A percentile compares a stretch with the other conserved stretches of the same genome.
These are phyloP conservation scores for Plectosphaerella plurivora DNA, from an alignment of 2,329 filamentous ascomycete genomes.

Conservation along the genomic window DNA sequence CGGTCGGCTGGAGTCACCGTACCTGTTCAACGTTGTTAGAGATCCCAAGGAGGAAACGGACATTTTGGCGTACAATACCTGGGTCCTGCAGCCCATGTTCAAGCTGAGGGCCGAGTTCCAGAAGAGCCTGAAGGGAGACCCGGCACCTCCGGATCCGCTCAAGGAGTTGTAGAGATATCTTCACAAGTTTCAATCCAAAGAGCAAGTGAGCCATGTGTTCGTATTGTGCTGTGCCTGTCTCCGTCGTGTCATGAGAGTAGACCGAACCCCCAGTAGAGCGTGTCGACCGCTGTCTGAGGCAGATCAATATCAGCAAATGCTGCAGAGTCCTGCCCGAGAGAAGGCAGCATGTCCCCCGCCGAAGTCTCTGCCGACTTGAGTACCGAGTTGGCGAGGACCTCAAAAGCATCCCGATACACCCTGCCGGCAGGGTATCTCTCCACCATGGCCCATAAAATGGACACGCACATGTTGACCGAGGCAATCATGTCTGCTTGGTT, in stretches of 20 bases:
- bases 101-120: slow-evolving; percentile 19
- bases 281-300: background rate
- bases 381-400: slow-evolving; percentile 9
- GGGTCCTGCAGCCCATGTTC: slow-evolving; percentile 25
- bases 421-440: slow-evolving; percentile 18
- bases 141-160: slow-evolving; percentile 24
- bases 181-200: background rate
- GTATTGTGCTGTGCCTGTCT: background rate
- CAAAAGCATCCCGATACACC: slow-evolving; percentile 19
- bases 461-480: slow-evolving; percentile 14
- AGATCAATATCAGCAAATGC: background rate
- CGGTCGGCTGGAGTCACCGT: slow-evolving; percentile 24
- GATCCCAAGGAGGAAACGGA: slow-evolving; percentile 28
- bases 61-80: slow-evolving; percentile 23
- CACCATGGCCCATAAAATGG: slow-evolving; percentile 22
- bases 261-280: slow-evolving; percentile 1
- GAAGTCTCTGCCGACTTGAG: background rate
- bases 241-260: background rate
- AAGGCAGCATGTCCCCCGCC: background rate
- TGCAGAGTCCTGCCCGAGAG: background rate
- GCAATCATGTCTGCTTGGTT: slow-evolving; percentile 2
- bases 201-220: background rate
- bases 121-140: slow-evolving; percentile 21
- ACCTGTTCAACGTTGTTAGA: slow-evolving; percentile 23
- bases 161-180: slow-evolving; percentile 13